Percentiles rank a stretch among this genome's conserved stretches.
These are phyloP conservation scores for Pseudomicrostroma phylloplanum DNA, from an alignment of 1,284 basidiomycete species.

Conservation along the genomic window DNA sequence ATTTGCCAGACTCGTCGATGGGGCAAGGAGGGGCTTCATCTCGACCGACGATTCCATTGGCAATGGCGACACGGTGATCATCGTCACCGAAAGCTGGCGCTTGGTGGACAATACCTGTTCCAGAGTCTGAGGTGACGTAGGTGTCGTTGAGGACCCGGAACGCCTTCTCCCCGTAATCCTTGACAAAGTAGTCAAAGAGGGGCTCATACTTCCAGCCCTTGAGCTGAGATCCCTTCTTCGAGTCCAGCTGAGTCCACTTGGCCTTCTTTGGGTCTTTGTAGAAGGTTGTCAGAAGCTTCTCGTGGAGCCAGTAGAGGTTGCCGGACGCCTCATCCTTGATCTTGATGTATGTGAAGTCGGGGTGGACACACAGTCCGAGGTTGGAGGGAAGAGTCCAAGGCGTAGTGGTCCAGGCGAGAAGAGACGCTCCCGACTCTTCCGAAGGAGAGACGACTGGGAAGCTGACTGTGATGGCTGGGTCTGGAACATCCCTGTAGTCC, in stretches of 20 bases:
- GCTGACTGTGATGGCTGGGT: conserved; percentile 87
- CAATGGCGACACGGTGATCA: conserved; percentile 87
- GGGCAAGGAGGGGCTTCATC: conserved; percentile 96
- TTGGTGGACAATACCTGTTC: conserved; percentile 98
- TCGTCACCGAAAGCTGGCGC: conserved; percentile 98
- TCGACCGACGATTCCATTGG: conserved; percentile 69
- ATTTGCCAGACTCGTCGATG: conserved; percentile 80
- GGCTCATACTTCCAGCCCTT: conserved; percentile 95
- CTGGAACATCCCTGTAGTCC: conserved; percentile 87
- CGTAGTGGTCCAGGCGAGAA: conserved; percentile 98
- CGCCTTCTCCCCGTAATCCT: conserved; percentile 84
- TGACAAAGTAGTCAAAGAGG: conserved; percentile 91
- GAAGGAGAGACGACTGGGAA: conserved; percentile 74
- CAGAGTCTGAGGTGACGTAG: conserved; percentile 87
- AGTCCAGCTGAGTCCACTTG: conserved; percentile 79
- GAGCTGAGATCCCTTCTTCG: conserved; percentile 83
- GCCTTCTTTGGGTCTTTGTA: conserved; percentile 99
- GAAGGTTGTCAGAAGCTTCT: conserved; percentile 75
- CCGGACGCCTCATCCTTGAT: conserved; percentile 85
- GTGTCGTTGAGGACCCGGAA: conserved; percentile 84
- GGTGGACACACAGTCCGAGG: conserved; percentile 89
- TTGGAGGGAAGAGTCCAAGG: conserved; percentile 98
- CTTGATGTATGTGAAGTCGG: conserved; percentile 92
- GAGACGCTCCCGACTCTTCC: conserved; percentile 72
- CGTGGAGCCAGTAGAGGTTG: conserved; percentile 87